Conservation (phyloP, 305 asterid genomes). For the Striga hermonthica region DNA sequence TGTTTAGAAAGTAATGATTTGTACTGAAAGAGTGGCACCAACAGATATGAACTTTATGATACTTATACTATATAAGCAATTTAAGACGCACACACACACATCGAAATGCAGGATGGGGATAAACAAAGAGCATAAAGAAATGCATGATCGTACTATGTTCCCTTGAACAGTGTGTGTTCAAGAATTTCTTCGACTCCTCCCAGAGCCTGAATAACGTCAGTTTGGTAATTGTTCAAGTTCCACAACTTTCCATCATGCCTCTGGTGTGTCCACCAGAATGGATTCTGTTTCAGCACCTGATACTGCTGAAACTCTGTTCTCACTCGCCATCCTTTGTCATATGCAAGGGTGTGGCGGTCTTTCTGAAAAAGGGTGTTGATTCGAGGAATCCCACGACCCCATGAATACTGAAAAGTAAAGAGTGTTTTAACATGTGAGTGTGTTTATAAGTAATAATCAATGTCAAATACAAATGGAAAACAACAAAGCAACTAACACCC, state of each 20-base stretch:
- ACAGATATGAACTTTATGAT: not conserved
- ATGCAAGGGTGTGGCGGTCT: conserved; percentile 98
- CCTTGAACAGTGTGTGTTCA: conserved; percentile 94
- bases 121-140: not conserved
- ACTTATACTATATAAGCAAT: not conserved
- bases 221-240: conserved; percentile 96
- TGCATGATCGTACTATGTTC: conserved; percentile 81
- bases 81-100: too few species aligned
- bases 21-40: too few species aligned
- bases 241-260: conserved; percentile 96
- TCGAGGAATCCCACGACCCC: conserved; percentile 99
- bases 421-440: conserved; percentile 1
- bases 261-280: conserved; percentile 99
- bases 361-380: conserved; percentile 96
- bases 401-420: conserved; percentile 68
- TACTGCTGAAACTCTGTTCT: conserved; percentile 97
- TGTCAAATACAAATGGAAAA: not conserved
- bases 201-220: conserved; percentile 98
- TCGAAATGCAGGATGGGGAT: not conserved
- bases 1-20: too few species aligned
- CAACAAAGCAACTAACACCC: too few species aligned
- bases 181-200: conserved; percentile 99
- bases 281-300: conserved; percentile 98
- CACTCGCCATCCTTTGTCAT: conserved; percentile 99
- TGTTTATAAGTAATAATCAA: not conserved